Conservation (phyloP, 2,329 filamentous ascomycete genomes). For the Aspergillus ruber region DNA sequence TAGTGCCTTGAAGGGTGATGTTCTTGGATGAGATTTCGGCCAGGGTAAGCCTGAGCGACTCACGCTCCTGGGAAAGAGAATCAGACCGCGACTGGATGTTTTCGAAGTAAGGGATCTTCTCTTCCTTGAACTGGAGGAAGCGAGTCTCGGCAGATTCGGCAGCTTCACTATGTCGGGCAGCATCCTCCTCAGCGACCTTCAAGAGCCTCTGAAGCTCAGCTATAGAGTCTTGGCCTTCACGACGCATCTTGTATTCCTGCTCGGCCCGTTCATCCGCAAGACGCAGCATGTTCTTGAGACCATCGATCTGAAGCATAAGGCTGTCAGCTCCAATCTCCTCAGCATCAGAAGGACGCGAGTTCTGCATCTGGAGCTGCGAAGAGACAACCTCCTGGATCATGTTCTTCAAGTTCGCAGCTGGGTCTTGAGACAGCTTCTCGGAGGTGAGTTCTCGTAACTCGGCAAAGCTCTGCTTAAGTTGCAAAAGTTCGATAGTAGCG, state of each 20-base stretch:
- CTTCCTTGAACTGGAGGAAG: slow-evolving; percentile 60
- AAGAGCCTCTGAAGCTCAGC: slow-evolving; percentile 66
- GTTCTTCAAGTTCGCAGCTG: slow-evolving; percentile 50
- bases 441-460: slow-evolving; percentile 37
- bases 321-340: slow-evolving; percentile 46
- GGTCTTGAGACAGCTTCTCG: slow-evolving; percentile 27
- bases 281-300: slow-evolving; percentile 63
- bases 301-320: slow-evolving; percentile 53
- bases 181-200: slow-evolving; percentile 57
- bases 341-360: slow-evolving; percentile 46
- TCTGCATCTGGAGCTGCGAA: slow-evolving; percentile 49
- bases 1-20: slow-evolving; percentile 53
- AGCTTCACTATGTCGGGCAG: slow-evolving; percentile 40
- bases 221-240: slow-evolving; percentile 64
- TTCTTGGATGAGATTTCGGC: slow-evolving; percentile 54
- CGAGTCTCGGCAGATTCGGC: slow-evolving; percentile 59
- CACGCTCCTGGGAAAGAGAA: slow-evolving; percentile 63
- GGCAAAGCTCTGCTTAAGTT: slow-evolving; percentile 34
- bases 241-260: slow-evolving; percentile 56
- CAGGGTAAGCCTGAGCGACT: slow-evolving; percentile 47
- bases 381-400: slow-evolving; percentile 60
- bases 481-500: slow-evolving; percentile 28
- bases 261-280: slow-evolving; percentile 59
- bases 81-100: slow-evolving; percentile 58
- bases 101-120: slow-evolving; percentile 62